phyloP scores from a whole-genome alignment of 352 stramenopile genomes.

The Phytophthora syringae region DNA sequence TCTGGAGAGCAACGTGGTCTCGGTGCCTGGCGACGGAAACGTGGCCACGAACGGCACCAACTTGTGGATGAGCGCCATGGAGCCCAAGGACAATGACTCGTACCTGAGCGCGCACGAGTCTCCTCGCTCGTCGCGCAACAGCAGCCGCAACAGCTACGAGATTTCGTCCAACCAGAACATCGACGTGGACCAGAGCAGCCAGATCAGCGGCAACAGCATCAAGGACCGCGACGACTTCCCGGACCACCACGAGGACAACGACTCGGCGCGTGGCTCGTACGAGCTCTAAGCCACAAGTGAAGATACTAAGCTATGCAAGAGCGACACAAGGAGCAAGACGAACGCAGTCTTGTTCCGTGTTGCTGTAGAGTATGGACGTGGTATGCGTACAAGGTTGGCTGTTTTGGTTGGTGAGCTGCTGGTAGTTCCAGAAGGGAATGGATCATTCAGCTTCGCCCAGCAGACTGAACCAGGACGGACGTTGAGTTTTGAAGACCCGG shows the following conservation, averaged over 20 bases:
- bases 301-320: conserved; percentile 28
- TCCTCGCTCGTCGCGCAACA: conserved; percentile 49
- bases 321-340: conserved; percentile 26
- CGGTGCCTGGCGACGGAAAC: conserved; percentile 24
- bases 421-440: conserved; percentile 33
- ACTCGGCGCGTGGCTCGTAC: conserved; percentile 78
- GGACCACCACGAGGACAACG: conserved; percentile 72
- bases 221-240: conserved; percentile 76
- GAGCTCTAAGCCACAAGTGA: conserved; percentile 60
- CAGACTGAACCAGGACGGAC: conserved; percentile 25
- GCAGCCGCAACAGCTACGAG: conserved; percentile 77
- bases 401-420: conserved; percentile 25
- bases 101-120: conserved; percentile 67
- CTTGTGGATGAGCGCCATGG: conserved; percentile 85
- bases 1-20: conserved; percentile 34
- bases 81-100: conserved; percentile 79
- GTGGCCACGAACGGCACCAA: conserved; percentile 54
- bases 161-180: conserved; percentile 27
- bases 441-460: conserved; percentile 17
- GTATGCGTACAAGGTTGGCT: conserved; percentile 34
- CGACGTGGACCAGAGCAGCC: conserved; percentile 68
- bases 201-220: conserved; percentile 72
- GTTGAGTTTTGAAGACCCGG: conserved; percentile 36
- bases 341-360: conserved; percentile 31
- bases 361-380: conserved; percentile 30